Conservation (phyloP, 2,329 filamentous ascomycete genomes). For the Alternaria sp. region DNA sequence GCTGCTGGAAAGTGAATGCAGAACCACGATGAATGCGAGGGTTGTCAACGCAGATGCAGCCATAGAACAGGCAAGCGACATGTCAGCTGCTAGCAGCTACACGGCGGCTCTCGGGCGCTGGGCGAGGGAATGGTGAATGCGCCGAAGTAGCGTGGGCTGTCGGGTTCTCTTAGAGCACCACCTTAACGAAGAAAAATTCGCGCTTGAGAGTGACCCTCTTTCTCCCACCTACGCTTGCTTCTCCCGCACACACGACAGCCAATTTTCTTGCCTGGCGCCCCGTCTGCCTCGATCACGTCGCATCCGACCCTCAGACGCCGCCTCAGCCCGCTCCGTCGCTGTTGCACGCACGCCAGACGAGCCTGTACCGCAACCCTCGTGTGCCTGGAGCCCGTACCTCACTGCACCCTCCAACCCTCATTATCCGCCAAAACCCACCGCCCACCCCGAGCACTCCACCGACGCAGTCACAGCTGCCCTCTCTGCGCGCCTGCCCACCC, state of each 20-base stretch:
- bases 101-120: constrained; percentile 25
- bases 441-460: constrained; percentile 11
- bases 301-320: constrained; percentile 33
- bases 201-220: constrained; percentile 28
- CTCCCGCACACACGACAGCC: constrained; percentile 42
- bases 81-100: not conserved
- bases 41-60: not conserved
- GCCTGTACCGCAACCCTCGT: constrained; percentile 22
- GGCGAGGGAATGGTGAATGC: constrained; percentile 17
- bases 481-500: constrained; percentile 8
- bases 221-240: constrained; percentile 35
- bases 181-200: constrained; percentile 26
- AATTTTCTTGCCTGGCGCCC: constrained; percentile 40
- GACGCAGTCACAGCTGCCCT: constrained; percentile 13
- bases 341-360: constrained; percentile 20
- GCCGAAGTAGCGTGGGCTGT: constrained; percentile 23
- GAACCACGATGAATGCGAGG: not conserved
- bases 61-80: constrained; percentile 1
- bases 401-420: constrained; percentile 20
- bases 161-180: constrained; percentile 22
- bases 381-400: constrained; percentile 37
- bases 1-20: constrained; percentile 7
- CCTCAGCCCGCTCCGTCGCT: constrained; percentile 28
- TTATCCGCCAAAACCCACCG: constrained; percentile 12
- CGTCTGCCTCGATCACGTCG: constrained; percentile 34